A percentile compares a stretch with the other conserved stretches of the same genome.
phyloP scores from a whole-genome alignment of 140 eudicot genomes.

The Stevia rebaudiana region DNA sequence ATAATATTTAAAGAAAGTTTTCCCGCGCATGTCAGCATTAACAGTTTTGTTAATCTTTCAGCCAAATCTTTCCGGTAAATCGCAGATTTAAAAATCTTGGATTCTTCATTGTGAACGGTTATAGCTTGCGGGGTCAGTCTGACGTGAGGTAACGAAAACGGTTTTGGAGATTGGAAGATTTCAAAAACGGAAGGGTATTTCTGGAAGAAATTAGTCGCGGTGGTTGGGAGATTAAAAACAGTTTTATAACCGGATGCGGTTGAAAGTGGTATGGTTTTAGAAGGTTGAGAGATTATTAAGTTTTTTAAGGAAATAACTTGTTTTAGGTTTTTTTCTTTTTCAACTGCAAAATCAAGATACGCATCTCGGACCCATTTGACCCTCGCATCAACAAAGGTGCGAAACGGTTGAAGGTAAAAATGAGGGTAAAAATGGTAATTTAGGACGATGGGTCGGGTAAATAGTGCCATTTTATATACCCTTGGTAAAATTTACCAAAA shows the following conservation, averaged over 20 bases:
- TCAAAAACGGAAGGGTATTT: constrained; percentile 63
- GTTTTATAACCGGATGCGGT: constrained; percentile 45
- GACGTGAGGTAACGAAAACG: constrained; percentile 50
- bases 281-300: constrained; percentile 63
- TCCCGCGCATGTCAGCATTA: constrained; percentile 59
- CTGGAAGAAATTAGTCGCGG: constrained; percentile 56
- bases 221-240: constrained; percentile 51
- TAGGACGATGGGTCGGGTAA: constrained; percentile 14
- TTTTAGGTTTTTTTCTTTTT: constrained; percentile 65
- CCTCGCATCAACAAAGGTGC: constrained; percentile 68
- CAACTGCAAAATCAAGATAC: constrained; percentile 68
- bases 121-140: constrained; percentile 56
- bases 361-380: constrained; percentile 87
- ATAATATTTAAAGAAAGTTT: constrained; percentile 53
- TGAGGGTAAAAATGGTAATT: constrained; percentile 21
- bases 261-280: constrained; percentile 56
- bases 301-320: constrained; percentile 51
- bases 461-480: constrained; percentile 23
- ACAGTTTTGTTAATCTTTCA: constrained; percentile 49
- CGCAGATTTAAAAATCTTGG: constrained; percentile 30
- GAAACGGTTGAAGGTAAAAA: constrained; percentile 27
- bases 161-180: constrained; percentile 35
- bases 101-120: constrained; percentile 57
- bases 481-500: constrained; percentile 1
- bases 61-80: constrained; percentile 36